Base-by-base conservation (phyloP, 2,329 filamentous ascomycete genomes). In the Cercospora sesami region DNA sequence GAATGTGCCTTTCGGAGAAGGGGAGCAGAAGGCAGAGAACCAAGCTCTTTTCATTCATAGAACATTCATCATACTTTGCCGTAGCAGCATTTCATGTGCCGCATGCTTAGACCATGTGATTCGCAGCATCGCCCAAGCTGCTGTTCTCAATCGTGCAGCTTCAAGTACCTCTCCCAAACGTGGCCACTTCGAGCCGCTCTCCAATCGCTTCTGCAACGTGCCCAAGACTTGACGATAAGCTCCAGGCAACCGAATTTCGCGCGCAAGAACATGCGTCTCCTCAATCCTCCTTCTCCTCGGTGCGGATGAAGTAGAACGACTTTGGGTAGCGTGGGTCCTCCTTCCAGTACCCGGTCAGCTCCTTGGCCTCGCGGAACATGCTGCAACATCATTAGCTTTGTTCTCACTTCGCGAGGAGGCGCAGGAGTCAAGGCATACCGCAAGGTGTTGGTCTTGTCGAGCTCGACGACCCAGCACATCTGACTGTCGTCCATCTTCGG, bases 401-500 rank as follows among this genome's bases (percentile, higher is more conserved):
- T 57, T 2, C 18, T 18, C 33, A 26, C 10, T n/a, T 7, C 12
- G 10, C n/a, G 21, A 39, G 30, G 1, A 21, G 14, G 6, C 8
- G 9, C 8, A 14, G 14, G 3, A 64, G 31, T 21, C n/a, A 39
- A 18, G 36, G 65, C 75, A 68, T 58, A 78, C 75, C 77, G 75
- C 64, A 80, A 63, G 10, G 75, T 77, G 58, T 70, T 58, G 70
- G 31, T 72, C 8, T 72, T 73, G 66, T 79, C 76, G 16, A 69
- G 60, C 71, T 79, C 78, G 18, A 77, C 74, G 57, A 78, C 76
- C 79, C 79, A 80, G 61, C 76, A 77, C 69, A 76, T 72, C 69
- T 79, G 75, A 61, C 78, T 75, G 14, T 78, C 74, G 30, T 72
- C 71, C n/a, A 78, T 68, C 26, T 70, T 75, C 16, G 79, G 79